phyloP scores from a whole-genome alignment of 2,329 filamentous ascomycete species.

The Sclerotinia spermophila region DNA sequence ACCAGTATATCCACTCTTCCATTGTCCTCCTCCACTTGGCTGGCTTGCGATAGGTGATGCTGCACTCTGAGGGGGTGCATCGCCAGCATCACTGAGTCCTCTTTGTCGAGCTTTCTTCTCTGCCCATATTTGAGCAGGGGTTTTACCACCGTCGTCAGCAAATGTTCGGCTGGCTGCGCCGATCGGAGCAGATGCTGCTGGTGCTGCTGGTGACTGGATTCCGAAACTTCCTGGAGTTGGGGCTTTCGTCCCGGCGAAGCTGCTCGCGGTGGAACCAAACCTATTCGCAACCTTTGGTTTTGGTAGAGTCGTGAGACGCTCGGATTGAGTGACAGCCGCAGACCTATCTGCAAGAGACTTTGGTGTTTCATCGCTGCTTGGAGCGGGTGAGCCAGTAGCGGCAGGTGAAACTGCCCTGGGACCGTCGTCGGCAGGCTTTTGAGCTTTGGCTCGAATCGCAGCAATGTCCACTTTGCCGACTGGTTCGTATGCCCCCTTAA shows the following conservation, averaged over 20 bases:
- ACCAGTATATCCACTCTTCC: slow-evolving; percentile 88
- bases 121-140: slow-evolving; percentile 93
- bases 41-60: slow-evolving; percentile 62
- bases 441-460: slow-evolving; percentile 80
- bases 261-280: slow-evolving; percentile 65
- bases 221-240: slow-evolving; percentile 70
- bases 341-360: slow-evolving; percentile 72
- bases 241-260: slow-evolving; percentile 85
- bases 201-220: slow-evolving; percentile 57
- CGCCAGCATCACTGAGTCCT: slow-evolving; percentile 50
- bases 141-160: slow-evolving; percentile 92
- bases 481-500: slow-evolving; percentile 93
- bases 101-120: slow-evolving; percentile 90
- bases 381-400: slow-evolving; percentile 38
- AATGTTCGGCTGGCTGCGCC: slow-evolving; percentile 87
- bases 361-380: slow-evolving; percentile 45
- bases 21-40: slow-evolving; percentile 68
- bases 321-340: slow-evolving; percentile 68
- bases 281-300: slow-evolving; percentile 95
- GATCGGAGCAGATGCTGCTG: slow-evolving; percentile 55
- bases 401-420: slow-evolving; percentile 42
- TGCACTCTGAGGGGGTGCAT: slow-evolving; percentile 42
- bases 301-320: slow-evolving; percentile 79
- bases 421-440: slow-evolving; percentile 51
- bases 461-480: slow-evolving; percentile 96